phyloP scores from a whole-genome alignment of 2,329 filamentous ascomycete species.

The Epichloe brachyelytri region DNA sequence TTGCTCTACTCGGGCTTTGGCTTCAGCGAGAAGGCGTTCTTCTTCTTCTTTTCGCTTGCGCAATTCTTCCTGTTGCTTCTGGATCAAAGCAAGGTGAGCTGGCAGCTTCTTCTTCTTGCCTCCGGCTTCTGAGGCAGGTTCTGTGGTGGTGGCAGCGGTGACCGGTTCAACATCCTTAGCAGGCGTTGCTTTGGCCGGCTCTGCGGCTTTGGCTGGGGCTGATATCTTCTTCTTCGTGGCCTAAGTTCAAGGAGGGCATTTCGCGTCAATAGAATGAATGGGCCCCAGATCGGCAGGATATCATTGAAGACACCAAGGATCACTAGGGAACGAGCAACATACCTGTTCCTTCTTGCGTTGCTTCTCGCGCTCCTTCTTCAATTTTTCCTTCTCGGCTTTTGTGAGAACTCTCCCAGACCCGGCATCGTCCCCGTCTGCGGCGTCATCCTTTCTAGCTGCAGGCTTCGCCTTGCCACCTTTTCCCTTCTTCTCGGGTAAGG shows the following conservation, averaged over 20 bases:
- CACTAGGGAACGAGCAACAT: constrained; percentile 6
- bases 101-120: constrained; percentile 83
- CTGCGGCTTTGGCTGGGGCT: constrained; percentile 17
- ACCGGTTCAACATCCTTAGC: constrained; percentile 35
- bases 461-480: constrained; percentile 43
- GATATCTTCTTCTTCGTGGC: constrained; percentile 72
- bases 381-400: constrained; percentile 96
- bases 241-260: constrained; percentile 16
- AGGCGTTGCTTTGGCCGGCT: constrained; percentile 20
- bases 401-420: constrained; percentile 64
- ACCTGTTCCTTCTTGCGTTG: constrained; percentile 97
- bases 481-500: constrained; percentile 62
- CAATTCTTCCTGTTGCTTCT: constrained; percentile 76
- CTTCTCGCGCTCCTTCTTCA: constrained; percentile 98
- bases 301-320: neutral
- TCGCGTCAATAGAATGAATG: neutral
- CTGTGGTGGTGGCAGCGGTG: constrained; percentile 21
- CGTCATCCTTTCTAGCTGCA: constrained; percentile 29
- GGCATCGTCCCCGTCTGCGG: constrained; percentile 38
- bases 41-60: constrained; percentile 54
- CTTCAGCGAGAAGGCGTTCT: constrained; percentile 45
- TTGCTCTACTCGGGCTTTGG: constrained; percentile 52
- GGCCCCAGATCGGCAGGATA: neutral
- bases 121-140: constrained; percentile 35
- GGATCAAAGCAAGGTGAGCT: constrained; percentile 56